Evolutionary conservation across 805 yeast genomes (phyloP).

Genomic region (Kodamaea kaohsiungensis): DNA sequence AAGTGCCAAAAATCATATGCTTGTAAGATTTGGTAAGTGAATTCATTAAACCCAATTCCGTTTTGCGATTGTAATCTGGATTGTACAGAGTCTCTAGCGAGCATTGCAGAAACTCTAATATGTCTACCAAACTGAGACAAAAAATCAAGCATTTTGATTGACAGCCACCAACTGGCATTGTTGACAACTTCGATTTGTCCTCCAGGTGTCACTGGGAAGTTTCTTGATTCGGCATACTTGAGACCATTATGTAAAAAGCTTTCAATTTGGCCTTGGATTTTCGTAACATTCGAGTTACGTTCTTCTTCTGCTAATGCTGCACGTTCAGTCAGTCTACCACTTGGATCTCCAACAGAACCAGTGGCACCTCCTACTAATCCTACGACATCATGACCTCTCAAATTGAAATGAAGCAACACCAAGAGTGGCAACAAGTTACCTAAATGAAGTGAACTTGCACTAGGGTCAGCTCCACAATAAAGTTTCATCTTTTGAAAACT

Average conservation of each 20-base stretch:
- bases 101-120: constrained; percentile 83
- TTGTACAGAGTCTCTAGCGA: constrained; percentile 84
- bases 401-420: constrained; percentile 77
- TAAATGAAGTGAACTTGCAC: constrained; percentile 84
- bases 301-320: constrained; percentile 51
- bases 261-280: constrained; percentile 62
- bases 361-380: constrained; percentile 95
- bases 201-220: constrained; percentile 27
- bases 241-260: constrained; percentile 62
- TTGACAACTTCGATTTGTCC: constrained; percentile 53
- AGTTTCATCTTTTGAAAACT: constrained; percentile 47
- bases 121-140: constrained; percentile 73
- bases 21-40: constrained; percentile 88
- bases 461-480: constrained; percentile 96
- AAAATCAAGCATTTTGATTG: constrained; percentile 73
- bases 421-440: constrained; percentile 90
- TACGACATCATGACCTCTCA: constrained; percentile 82
- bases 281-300: constrained; percentile 55
- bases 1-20: constrained; percentile 92
- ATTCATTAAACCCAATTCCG: constrained; percentile 93
- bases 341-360: constrained; percentile 94
- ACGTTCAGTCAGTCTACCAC: constrained; percentile 84
- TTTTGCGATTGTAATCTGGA: constrained; percentile 64
- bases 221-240: constrained; percentile 58
- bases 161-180: constrained; percentile 86